Percentiles rank a stretch among this genome's conserved stretches.
These are phyloP conservation scores for Actinomucor elegans DNA, from an alignment of 371 early-diverging fungal genomes.

Conservation along the genomic window DNA sequence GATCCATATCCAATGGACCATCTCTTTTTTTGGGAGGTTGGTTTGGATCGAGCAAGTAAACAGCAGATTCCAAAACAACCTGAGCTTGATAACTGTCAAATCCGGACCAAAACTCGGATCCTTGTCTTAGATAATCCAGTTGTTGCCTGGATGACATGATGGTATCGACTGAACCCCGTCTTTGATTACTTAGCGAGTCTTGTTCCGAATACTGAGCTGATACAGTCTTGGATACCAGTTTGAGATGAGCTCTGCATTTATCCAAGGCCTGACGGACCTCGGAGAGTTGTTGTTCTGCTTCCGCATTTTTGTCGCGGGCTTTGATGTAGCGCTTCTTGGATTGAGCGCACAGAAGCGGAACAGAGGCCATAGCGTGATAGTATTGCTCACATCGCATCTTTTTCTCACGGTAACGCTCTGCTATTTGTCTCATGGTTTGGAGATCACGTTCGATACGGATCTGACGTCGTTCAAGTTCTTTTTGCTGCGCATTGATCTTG, in stretches of 20 bases:
- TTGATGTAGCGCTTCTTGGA: constrained; percentile 35
- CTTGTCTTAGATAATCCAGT: constrained; percentile 20
- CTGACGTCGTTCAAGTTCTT: constrained; percentile 16
- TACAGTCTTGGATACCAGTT: constrained; percentile 12
- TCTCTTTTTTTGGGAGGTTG: neutral
- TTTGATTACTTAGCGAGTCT: constrained; percentile 7
- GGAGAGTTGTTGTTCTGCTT: constrained; percentile 39
- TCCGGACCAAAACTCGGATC: constrained; percentile 25
- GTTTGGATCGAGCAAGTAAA: constrained; percentile 7
- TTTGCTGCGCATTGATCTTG: constrained; percentile 13
- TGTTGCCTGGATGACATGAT: constrained; percentile 4
- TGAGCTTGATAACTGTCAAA: constrained; percentile 31
- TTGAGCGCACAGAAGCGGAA: constrained; percentile 29
- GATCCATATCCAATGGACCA: constrained; percentile 7
- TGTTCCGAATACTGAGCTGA: constrained; percentile 14
- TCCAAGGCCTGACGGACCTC: constrained; percentile 31
- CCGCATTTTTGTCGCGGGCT: constrained; percentile 34
- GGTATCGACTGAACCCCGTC: constrained; percentile 11
- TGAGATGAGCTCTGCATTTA: constrained; percentile 16
- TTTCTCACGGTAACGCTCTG: constrained; percentile 25
- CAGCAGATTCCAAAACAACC: constrained; percentile 23
- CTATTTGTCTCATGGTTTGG: constrained; percentile 6
- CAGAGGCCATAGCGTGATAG: constrained; percentile 26
- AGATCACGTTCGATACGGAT: constrained; percentile 11
- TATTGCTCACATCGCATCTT: constrained; percentile 26